Conservation (phyloP, 208 protist species). For the Acanthamoeba lenticulata region DNA sequence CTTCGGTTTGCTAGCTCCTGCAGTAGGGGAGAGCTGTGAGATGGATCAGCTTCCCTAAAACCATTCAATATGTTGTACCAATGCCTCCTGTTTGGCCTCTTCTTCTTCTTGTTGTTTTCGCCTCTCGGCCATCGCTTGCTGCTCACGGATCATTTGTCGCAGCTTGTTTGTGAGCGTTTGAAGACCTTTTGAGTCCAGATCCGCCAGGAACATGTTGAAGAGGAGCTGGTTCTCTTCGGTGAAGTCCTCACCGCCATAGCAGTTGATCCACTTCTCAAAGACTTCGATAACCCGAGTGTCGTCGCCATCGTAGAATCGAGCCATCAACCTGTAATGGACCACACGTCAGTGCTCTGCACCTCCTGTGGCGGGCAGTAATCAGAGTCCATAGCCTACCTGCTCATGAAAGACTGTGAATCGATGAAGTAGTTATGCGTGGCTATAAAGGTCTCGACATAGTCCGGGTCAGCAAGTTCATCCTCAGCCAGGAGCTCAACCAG, state of each 20-base stretch:
- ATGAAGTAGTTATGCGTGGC: conserved; percentile 69
- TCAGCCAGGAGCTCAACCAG: conserved; percentile 64
- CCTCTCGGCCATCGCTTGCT: neutral
- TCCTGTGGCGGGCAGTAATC: too few species aligned
- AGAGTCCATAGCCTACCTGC: neutral
- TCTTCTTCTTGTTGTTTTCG: conserved; percentile 19
- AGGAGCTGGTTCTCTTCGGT: conserved; percentile 56
- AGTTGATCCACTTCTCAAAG: conserved; percentile 68
- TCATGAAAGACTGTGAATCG: conserved; percentile 62
- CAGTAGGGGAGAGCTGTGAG: neutral
- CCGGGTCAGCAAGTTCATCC: conserved; percentile 33
- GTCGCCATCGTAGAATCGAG: conserved; percentile 62
- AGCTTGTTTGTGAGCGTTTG: neutral
- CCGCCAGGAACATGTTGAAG: conserved; percentile 68
- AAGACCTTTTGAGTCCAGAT: conserved; percentile 37
- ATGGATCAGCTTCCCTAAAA: too few species aligned
- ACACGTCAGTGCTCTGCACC: too few species aligned
- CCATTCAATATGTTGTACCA: too few species aligned
- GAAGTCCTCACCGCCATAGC: conserved; percentile 59
- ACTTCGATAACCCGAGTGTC: conserved; percentile 29
- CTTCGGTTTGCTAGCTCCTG: neutral
- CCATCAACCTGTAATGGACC: neutral
- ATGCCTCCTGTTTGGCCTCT: neutral
- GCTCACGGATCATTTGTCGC: neutral
- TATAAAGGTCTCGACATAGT: conserved; percentile 68